phyloP scores from a whole-genome alignment of 1,284 basidiomycete species.

The Cutaneotrichosporon arboriforme region DNA sequence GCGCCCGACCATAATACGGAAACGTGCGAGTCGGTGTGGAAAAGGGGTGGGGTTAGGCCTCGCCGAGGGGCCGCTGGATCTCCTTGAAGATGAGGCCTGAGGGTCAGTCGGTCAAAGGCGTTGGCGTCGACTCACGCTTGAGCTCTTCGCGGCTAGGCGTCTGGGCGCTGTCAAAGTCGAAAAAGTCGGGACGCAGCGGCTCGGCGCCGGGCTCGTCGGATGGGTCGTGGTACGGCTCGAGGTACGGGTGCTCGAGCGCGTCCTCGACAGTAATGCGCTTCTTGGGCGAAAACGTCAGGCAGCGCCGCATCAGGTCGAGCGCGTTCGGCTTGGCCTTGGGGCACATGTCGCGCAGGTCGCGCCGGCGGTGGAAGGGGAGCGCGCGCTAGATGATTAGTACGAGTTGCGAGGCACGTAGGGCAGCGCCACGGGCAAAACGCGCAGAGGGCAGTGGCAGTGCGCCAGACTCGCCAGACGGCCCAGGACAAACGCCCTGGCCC shows the following conservation, averaged over 20 bases:
- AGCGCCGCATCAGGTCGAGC: constrained; percentile 82
- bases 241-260: constrained; percentile 86
- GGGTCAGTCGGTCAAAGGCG: background rate
- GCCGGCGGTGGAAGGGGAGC: constrained; percentile 82
- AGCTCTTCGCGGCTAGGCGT: constrained; percentile 51
- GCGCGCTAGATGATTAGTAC: too few species aligned
- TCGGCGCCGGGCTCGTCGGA: constrained; percentile 77
- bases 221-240: constrained; percentile 86
- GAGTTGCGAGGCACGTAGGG: too few species aligned
- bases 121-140: constrained; percentile 43
- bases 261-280: constrained; percentile 84
- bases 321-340: constrained; percentile 79
- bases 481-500: too few species aligned
- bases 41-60: constrained; percentile 13
- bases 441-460: too few species aligned
- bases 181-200: constrained; percentile 77
- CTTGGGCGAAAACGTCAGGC: constrained; percentile 84
- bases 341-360: constrained; percentile 67
- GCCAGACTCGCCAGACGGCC: too few species aligned
- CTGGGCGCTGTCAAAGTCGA: constrained; percentile 67
- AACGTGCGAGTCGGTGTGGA: background rate
- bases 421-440: too few species aligned
- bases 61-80: constrained; percentile 39
- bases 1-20: constrained; percentile 2
- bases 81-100: constrained; percentile 50